A percentile compares a stretch with the other conserved stretches of the same genome.
Conservation (phyloP, 495 filamentous ascomycete species). For the Penicillium paradoxum region DNA sequence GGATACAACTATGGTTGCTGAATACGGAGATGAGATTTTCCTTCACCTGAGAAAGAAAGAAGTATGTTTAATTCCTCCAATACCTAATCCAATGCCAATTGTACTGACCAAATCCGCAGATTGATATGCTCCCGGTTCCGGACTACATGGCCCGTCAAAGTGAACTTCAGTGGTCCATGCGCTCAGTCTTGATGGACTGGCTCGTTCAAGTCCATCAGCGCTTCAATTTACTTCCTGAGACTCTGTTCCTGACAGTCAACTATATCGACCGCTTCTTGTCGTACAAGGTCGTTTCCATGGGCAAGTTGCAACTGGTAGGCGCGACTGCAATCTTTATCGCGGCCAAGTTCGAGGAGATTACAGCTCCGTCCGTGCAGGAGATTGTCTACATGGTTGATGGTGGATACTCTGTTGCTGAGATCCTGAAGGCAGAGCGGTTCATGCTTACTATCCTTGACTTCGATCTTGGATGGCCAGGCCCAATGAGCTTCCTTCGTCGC, state of each 20-base stretch:
- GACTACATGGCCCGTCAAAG: conserved; percentile 95
- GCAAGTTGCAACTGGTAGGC: conserved; percentile 92
- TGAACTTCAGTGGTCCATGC: conserved; percentile 99
- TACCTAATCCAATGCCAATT: background rate
- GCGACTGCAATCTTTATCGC: conserved; percentile 95
- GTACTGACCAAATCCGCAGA: conserved; percentile 44
- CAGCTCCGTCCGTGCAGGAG: conserved; percentile 88
- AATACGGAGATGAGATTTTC: conserved; percentile 95
- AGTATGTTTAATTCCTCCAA: conserved; percentile 49
- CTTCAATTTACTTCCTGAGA: conserved; percentile 88
- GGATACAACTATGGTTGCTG: conserved; percentile 97
- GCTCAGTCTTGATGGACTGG: conserved; percentile 97
- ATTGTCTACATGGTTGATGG: conserved; percentile 98
- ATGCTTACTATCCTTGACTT: conserved; percentile 96
- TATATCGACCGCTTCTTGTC: conserved; percentile 97
- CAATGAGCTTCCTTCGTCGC: conserved; percentile 93
- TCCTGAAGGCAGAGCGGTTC: conserved; percentile 95
- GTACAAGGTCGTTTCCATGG: conserved; percentile 86
- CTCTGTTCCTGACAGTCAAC: conserved; percentile 87
- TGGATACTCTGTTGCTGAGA: conserved; percentile 83
- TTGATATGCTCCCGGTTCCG: conserved; percentile 73
- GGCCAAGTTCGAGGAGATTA: conserved; percentile 98
- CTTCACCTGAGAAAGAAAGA: conserved; percentile 83
- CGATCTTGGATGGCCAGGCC: conserved; percentile 92
- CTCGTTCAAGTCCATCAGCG: conserved; percentile 91